Evolutionary conservation across 805 yeast genomes (phyloP).

Genomic region (Grigorovia transvaalensis): DNA sequence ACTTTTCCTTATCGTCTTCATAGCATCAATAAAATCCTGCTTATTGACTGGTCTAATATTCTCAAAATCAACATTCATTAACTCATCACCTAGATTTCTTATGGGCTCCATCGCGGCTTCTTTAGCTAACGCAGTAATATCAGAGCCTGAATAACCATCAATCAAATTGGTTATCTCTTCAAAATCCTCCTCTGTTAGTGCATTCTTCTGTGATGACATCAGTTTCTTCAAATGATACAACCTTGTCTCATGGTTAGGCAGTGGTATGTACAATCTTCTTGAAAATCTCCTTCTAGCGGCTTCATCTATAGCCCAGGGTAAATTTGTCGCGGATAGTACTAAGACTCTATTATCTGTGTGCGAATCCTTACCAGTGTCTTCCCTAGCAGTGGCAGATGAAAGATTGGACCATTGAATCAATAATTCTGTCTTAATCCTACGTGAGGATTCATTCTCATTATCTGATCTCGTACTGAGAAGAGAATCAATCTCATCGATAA

Average conservation of each 20-base stretch:
- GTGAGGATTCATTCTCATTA: constrained; percentile 76
- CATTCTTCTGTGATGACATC: constrained; percentile 56
- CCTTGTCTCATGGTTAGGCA: constrained; percentile 83
- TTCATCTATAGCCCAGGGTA: constrained; percentile 97
- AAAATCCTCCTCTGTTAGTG: constrained; percentile 54
- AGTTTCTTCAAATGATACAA: constrained; percentile 60
- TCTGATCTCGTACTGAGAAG: constrained; percentile 69
- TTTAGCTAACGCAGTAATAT: constrained; percentile 88
- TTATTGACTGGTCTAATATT: constrained; percentile 68
- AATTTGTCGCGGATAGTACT: constrained; percentile 87
- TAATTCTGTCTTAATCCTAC: constrained; percentile 89
- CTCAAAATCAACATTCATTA: constrained; percentile 58
- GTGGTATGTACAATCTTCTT: constrained; percentile 84
- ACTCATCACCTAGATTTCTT: constrained; percentile 77
- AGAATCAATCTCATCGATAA: constrained; percentile 94
- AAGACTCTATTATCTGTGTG: constrained; percentile 53
- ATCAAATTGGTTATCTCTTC: constrained; percentile 54
- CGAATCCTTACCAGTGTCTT: constrained; percentile 23
- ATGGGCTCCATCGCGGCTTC: constrained; percentile 98
- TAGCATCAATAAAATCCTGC: constrained; percentile 66
- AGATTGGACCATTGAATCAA: constrained; percentile 91
- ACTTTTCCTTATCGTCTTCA: constrained; percentile 77
- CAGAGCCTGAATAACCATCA: constrained; percentile 87
- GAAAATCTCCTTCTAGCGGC: constrained; percentile 94
- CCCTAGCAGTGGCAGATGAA: constrained; percentile 68